phyloP scores from a whole-genome alignment of 2,329 filamentous ascomycete species.

The Rhynchosporium secalis region DNA sequence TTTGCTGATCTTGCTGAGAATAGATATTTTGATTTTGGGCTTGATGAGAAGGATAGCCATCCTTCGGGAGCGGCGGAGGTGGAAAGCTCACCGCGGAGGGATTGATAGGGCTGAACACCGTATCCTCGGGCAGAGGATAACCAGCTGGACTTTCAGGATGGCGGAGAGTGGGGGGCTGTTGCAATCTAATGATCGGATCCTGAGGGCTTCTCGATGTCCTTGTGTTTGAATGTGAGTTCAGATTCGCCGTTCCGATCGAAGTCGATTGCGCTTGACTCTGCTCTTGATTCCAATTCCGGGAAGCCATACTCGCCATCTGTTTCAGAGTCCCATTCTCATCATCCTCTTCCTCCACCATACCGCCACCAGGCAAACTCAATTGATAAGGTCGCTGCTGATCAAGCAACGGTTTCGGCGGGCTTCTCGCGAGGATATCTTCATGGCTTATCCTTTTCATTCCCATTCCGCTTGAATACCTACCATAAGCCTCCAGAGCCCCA shows the following conservation, averaged over 20 bases:
- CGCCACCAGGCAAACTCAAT: slow-evolving; percentile 32
- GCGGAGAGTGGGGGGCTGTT: slow-evolving; percentile 15
- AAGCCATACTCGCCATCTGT: not conserved
- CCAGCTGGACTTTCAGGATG: slow-evolving; percentile 34
- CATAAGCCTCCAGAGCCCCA: slow-evolving; percentile 8
- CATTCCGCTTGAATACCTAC: slow-evolving; percentile 6
- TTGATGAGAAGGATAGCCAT: slow-evolving; percentile 7
- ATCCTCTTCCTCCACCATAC: slow-evolving; percentile 22
- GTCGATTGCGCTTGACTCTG: not conserved
- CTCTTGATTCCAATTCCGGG: not conserved
- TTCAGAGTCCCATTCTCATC: slow-evolving; percentile 11
- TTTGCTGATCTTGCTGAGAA: not conserved
- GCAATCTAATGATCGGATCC: slow-evolving; percentile 19
- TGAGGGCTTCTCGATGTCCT: slow-evolving; percentile 26
- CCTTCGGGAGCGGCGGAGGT: slow-evolving; percentile 31
- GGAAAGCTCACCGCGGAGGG: slow-evolving; percentile 22
- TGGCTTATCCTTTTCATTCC: slow-evolving; percentile 24
- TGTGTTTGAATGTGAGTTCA: slow-evolving; percentile 11
- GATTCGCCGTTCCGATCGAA: not conserved
- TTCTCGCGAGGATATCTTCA: slow-evolving; percentile 38
- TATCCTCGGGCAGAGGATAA: slow-evolving; percentile 33
- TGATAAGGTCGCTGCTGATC: slow-evolving; percentile 40
- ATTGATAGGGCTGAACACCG: slow-evolving; percentile 33
- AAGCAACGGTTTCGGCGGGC: slow-evolving; percentile 31
- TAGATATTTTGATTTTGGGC: not conserved